Base-by-base conservation (phyloP, 441 rosid genomes). In the Jatropha multifida region DNA sequence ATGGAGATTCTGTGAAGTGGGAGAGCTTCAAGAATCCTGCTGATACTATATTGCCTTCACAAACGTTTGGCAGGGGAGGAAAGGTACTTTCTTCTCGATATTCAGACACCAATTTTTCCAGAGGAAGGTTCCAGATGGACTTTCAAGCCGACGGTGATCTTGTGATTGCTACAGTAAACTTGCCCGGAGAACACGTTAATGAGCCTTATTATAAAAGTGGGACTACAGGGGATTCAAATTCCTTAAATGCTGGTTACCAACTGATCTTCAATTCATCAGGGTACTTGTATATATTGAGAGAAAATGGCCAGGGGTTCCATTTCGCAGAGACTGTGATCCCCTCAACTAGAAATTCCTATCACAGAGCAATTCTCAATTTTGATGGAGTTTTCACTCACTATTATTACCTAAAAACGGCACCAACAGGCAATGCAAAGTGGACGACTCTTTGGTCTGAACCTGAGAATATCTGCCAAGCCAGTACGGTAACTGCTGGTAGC, bases 1-100 rank as follows among this genome's bases (percentile, higher is more conserved):
- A 18, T 11, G 18, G 52, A 10, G 48, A 38, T 69, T 69, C 62
- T 54, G 27, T 38, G 18, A 10, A 77, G 6, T 89, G 89, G 92
- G 73, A 82, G 77, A 83, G 85, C 77, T 87, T 89, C 73, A 65
- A 81, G 3, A 32, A 76, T 65, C 92, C 87, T 15, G 76, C 81
- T 0, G 84, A 89, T 49, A 87, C 88, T 7, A 71, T 89, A 64
- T 68, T 89, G 65, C 90, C 88, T 0, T 51, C 69, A 0, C 90
- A 88, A 71, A 77, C 7, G 18, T 9, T 87, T 42, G 61, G 48
- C 8, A 51, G 0, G 12, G 3, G 3, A 56, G 60, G 23, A 23
- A 23, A 9, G 66, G 14, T 4, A 3, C 77, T 87, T 52, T 73
- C 52, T 60, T 83, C 79, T 44, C 26, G 68, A 2, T 72, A 27